phyloP scores from a whole-genome alignment of 2,329 filamentous ascomycete genomes.

The Diplodia mutila region DNA sequence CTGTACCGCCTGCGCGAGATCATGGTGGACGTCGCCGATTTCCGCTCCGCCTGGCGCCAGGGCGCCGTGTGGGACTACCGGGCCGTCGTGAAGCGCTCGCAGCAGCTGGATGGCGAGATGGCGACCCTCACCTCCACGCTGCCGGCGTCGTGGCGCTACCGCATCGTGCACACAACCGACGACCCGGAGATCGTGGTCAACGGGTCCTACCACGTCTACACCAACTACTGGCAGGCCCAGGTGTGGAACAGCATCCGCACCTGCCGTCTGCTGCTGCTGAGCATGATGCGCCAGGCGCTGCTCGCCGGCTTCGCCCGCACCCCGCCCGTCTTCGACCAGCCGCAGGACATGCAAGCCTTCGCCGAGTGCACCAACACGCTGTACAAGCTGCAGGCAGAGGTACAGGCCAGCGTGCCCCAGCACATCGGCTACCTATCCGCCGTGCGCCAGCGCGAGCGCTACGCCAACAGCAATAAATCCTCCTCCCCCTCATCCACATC shows the following conservation, averaged over 20 bases:
- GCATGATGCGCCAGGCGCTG: slow-evolving; percentile 32
- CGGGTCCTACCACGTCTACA: slow-evolving; percentile 37
- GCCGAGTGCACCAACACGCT: slow-evolving; percentile 33
- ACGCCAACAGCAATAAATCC: background rate
- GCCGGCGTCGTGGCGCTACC: background rate
- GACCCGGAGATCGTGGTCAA: slow-evolving; percentile 31
- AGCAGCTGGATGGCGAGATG: background rate
- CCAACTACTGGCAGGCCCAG: slow-evolving; percentile 36
- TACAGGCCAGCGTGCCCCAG: slow-evolving; percentile 41
- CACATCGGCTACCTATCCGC: slow-evolving; percentile 40
- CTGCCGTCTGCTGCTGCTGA: slow-evolving; percentile 34
- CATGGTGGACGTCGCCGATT: slow-evolving; percentile 17
- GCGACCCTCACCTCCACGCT: background rate
- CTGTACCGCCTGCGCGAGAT: slow-evolving; percentile 12
- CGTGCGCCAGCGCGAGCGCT: slow-evolving; percentile 1
- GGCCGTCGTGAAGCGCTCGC: background rate
- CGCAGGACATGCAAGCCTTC: slow-evolving; percentile 33
- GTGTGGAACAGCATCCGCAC: slow-evolving; percentile 39
- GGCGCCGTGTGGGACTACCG: background rate
- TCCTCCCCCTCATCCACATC: background rate
- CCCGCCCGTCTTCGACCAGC: slow-evolving; percentile 33
- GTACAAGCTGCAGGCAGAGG: slow-evolving; percentile 37
- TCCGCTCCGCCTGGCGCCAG: slow-evolving; percentile 2
- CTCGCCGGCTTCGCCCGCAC: slow-evolving; percentile 32
- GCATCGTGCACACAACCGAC: background rate